Percentiles rank a stretch among this genome's conserved stretches.
Evolutionary conservation across 2,329 filamentous ascomycete species (phyloP).

Genomic region (Metarhizium guizhouense): DNA sequence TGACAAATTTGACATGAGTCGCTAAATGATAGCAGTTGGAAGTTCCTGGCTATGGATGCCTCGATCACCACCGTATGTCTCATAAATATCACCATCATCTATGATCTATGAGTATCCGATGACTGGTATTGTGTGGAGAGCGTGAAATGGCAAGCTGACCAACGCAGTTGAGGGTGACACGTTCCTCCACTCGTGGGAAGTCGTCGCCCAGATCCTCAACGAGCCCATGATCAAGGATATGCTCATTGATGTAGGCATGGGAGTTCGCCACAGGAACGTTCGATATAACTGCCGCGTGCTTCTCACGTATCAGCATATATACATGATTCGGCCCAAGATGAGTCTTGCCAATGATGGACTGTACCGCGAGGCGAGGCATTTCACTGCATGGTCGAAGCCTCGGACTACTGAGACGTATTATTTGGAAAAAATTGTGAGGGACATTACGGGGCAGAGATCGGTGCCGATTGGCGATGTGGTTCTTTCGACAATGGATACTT

Average conservation of each 20-base stretch:
- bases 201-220: conserved; percentile 19
- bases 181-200: conserved; percentile 19
- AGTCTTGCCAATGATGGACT: conserved; percentile 26
- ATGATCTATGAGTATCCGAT: too few relatives aligned
- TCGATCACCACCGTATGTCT: conserved; percentile 10
- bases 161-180: conserved; percentile 18
- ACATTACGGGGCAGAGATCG: conserved; percentile 22
- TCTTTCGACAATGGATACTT: conserved; percentile 25
- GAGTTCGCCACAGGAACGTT: conserved; percentile 31
- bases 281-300: conserved; percentile 10
- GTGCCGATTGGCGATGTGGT: conserved; percentile 31
- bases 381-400: conserved; percentile 27
- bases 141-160: too few relatives aligned
- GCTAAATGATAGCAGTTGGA: conserved; percentile 1
- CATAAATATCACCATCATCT: background rate
- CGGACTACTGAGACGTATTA: conserved; percentile 24
- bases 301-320: conserved; percentile 50
- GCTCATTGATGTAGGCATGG: conserved; percentile 24
- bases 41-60: conserved; percentile 20
- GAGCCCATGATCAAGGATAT: conserved; percentile 15
- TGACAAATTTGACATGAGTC: background rate
- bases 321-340: conserved; percentile 43
- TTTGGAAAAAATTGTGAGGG: conserved; percentile 9
- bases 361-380: conserved; percentile 27
- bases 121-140: too few relatives aligned